Evolutionary conservation across 495 filamentous ascomycete species (phyloP).

Genomic region (Penicillium lividum): DNA sequence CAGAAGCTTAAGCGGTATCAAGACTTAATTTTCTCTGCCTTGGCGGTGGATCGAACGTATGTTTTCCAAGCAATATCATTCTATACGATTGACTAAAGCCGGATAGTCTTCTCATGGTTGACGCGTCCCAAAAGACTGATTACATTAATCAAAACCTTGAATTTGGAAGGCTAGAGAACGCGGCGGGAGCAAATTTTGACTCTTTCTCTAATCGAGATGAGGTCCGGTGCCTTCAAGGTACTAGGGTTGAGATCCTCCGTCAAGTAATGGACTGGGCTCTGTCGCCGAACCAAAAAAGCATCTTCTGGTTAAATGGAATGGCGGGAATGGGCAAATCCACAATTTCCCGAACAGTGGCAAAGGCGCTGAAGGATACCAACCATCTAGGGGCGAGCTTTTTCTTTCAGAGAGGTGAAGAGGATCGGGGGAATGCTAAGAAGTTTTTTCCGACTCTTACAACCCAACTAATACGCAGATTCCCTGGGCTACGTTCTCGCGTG

Average conservation of each 20-base stretch:
- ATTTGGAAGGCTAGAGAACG: too few species aligned
- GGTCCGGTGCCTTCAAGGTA: slow-evolving; percentile 28
- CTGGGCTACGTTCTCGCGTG: neutral
- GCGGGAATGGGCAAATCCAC: neutral
- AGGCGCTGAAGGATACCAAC: neutral
- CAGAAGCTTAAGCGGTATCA: too few species aligned
- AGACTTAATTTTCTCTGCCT: too few species aligned
- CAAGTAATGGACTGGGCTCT: slow-evolving; percentile 27
- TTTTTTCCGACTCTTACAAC: slow-evolving; percentile 47
- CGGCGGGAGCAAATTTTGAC: too few species aligned
- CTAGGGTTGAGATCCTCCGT: slow-evolving; percentile 27
- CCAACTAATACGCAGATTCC: slow-evolving; percentile 36
- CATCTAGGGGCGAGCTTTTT: neutral
- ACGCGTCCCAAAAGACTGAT: too few species aligned
- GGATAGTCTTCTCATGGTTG: too few species aligned
- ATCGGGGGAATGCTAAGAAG: slow-evolving; percentile 36
- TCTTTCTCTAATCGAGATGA: too few species aligned
- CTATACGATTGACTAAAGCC: too few species aligned
- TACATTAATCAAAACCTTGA: too few species aligned
- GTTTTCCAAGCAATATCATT: too few species aligned
- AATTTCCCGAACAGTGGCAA: slow-evolving; percentile 23
- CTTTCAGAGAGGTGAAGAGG: slow-evolving; percentile 31
- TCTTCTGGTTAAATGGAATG: slow-evolving; percentile 7
- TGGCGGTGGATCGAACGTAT: too few species aligned
- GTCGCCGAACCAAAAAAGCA: neutral